phyloP scores from a whole-genome alignment of 2,329 filamentous ascomycete genomes.

The Claviceps digitariae region DNA sequence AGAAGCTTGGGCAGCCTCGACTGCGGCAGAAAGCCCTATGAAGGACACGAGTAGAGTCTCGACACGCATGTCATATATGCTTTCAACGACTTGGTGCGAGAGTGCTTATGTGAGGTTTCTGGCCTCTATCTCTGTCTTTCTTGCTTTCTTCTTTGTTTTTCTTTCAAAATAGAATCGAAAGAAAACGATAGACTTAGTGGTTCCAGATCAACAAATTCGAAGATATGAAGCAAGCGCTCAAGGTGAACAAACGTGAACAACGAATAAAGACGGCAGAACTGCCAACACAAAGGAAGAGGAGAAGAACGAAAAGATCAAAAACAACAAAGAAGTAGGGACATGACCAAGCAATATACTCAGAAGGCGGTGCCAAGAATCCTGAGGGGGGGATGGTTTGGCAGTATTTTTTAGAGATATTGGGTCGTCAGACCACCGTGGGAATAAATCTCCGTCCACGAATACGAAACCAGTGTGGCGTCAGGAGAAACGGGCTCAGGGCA shows the following conservation, averaged over 20 bases:
- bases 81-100: neutral
- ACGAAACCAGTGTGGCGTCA: slow-evolving; percentile 1
- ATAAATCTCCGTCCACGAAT: slow-evolving; percentile 8
- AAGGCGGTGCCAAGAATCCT: slow-evolving; percentile 25
- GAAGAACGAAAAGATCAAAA: slow-evolving; percentile 32
- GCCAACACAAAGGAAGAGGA: slow-evolving; percentile 16
- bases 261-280: slow-evolving; percentile 18
- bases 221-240: neutral
- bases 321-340: slow-evolving; percentile 21
- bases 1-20: slow-evolving; percentile 30
- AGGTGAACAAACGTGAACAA: slow-evolving; percentile 10
- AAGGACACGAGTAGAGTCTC: slow-evolving; percentile 36
- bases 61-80: slow-evolving; percentile 30
- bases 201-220: slow-evolving; percentile 9
- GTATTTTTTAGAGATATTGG: slow-evolving; percentile 15
- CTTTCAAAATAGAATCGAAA: too few relatives aligned
- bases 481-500: neutral
- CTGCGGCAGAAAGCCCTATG: slow-evolving; percentile 20
- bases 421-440: slow-evolving; percentile 14
- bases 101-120: slow-evolving; percentile 1
- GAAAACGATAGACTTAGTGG: neutral
- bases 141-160: neutral
- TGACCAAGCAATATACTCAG: slow-evolving; percentile 17
- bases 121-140: neutral
- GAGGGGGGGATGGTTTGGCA: slow-evolving; percentile 22